Conservation (phyloP, 2,329 filamentous ascomycete genomes). For the Fusarium equiseti region DNA sequence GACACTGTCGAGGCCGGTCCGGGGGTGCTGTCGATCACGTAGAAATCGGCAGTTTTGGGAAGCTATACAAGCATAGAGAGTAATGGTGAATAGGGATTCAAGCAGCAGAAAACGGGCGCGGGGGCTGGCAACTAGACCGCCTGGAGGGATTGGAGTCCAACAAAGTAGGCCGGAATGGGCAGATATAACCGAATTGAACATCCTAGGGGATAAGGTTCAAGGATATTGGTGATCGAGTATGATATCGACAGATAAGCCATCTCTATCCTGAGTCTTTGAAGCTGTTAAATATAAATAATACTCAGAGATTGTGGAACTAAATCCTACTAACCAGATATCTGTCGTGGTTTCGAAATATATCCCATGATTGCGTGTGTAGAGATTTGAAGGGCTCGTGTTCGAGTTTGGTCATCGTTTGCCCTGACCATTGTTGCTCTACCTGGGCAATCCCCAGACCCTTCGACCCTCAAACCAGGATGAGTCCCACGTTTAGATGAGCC, state of each 20-base stretch:
- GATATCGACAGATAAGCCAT: background rate
- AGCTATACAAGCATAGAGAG: too few species aligned
- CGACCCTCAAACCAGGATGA: background rate
- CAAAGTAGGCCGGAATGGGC: too few species aligned
- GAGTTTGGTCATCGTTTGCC: background rate
- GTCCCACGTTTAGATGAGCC: background rate
- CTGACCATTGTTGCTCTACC: background rate
- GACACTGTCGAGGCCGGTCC: too few species aligned
- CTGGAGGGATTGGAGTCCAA: too few species aligned
- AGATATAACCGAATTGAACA: too few species aligned
- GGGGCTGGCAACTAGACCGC: too few species aligned
- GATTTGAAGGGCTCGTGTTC: background rate
- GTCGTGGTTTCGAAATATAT: background rate
- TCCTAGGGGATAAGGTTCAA: too few species aligned
- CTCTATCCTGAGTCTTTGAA: background rate
- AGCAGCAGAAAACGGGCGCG: too few species aligned
- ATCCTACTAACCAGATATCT: background rate
- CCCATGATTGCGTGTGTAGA: background rate
- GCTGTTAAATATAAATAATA: background rate
- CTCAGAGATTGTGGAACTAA: background rate
- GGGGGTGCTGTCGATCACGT: too few species aligned
- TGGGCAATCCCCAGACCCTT: background rate
- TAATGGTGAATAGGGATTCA: too few species aligned
- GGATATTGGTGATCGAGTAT: accelerated
- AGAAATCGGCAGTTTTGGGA: too few species aligned